Evolutionary conservation across 208 protist species (phyloP).

Genomic region (Trypanosoma caninum): DNA sequence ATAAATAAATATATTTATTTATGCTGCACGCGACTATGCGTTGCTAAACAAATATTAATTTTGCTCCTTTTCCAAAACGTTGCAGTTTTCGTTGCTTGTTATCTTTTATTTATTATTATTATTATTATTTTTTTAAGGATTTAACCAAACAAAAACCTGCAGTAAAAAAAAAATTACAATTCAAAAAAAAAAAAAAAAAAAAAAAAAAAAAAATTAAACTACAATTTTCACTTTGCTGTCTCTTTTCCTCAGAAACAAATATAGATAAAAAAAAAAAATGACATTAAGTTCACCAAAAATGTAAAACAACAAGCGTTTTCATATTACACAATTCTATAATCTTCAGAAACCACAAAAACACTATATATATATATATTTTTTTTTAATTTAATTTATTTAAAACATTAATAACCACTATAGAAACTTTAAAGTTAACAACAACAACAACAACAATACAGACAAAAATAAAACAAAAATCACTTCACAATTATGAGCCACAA

Average conservation of each 20-base stretch:
- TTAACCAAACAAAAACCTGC: neutral
- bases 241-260: neutral
- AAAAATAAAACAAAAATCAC: no score
- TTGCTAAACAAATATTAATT: no score
- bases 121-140: neutral
- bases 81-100: no score
- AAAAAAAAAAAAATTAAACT: slow-evolving; percentile 10
- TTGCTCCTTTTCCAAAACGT: no score
- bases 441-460: no score
- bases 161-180: neutral
- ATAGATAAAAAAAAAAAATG: neutral
- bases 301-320: neutral
- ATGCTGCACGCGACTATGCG: no score
- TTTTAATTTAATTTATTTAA: no score
- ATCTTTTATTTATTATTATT: neutral
- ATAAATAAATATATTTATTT: neutral
- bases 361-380: no score
- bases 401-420: no score
- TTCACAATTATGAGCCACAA: no score
- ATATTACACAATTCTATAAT: neutral
- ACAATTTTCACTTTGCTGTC: neutral
- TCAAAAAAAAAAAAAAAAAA: neutral
- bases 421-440: no score
- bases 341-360: no score
- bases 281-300: neutral